phyloP scores from a whole-genome alignment of 352 stramenopile genomes.

The Globisporangium paroecandrum region DNA sequence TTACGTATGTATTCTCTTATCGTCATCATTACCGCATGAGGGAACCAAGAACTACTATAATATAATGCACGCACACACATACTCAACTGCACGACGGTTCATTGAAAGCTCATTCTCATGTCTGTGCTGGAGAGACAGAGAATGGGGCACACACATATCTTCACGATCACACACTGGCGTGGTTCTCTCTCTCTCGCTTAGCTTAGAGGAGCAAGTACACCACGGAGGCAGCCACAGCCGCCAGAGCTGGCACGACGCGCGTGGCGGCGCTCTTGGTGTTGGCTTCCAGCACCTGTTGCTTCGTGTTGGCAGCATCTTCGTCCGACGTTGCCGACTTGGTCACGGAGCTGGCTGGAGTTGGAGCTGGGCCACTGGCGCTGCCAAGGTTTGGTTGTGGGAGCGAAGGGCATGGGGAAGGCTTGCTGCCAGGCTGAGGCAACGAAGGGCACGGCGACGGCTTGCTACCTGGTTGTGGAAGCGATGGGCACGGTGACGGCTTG shows the following conservation, averaged over 20 bases:
- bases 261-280: constrained; percentile 36
- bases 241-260: constrained; percentile 26
- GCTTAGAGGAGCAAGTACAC: constrained; percentile 47
- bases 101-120: constrained; percentile 11
- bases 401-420: constrained; percentile 8
- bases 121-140: neutral
- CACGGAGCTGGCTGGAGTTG: constrained; percentile 13
- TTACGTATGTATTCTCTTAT: constrained; percentile 14
- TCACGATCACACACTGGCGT: constrained; percentile 1
- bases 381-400: constrained; percentile 25
- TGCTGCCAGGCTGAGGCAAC: constrained; percentile 21
- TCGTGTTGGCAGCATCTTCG: constrained; percentile 11
- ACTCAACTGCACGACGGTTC: constrained; percentile 14
- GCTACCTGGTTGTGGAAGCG: constrained; percentile 24
- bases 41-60: constrained; percentile 15
- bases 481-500: constrained; percentile 20
- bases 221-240: constrained; percentile 30
- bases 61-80: constrained; percentile 16
- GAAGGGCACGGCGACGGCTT: constrained; percentile 28
- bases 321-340: constrained; percentile 19
- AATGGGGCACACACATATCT: constrained; percentile 4
- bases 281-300: constrained; percentile 28
- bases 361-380: constrained; percentile 4
- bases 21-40: neutral
- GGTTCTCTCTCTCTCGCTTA: neutral